Evolutionary conservation across 2,329 filamentous ascomycete genomes (phyloP).

Genomic region (Aureobasidium sp.): DNA sequence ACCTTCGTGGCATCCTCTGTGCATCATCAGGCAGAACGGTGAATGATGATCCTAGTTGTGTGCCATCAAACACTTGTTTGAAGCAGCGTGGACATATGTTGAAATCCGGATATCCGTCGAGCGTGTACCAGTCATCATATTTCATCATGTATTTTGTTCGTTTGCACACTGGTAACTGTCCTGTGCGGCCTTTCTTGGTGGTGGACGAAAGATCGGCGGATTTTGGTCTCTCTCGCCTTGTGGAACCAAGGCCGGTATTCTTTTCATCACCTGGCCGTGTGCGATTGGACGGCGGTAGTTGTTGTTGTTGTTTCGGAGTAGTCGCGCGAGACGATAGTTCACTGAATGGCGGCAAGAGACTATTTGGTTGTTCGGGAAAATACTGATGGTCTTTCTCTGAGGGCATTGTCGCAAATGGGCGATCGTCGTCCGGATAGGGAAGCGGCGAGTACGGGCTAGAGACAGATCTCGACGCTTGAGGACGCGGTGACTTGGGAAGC

Average conservation of each 20-base stretch:
- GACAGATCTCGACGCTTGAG: conserved; percentile 28
- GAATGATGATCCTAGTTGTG: conserved; percentile 62
- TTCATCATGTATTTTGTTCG: conserved; percentile 56
- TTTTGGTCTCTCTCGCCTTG: neutral
- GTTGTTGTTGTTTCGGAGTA: conserved; percentile 8
- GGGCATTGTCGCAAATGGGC: conserved; percentile 33
- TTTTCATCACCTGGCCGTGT: conserved; percentile 1
- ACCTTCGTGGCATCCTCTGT: conserved; percentile 44
- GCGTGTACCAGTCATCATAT: conserved; percentile 72
- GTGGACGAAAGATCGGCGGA: conserved; percentile 23
- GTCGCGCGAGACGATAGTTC: conserved; percentile 14
- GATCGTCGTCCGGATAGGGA: conserved; percentile 43
- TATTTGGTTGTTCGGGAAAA: conserved; percentile 19
- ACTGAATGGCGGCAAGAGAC: conserved; percentile 20
- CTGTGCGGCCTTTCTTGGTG: conserved; percentile 26
- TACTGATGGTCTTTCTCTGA: conserved; percentile 37
- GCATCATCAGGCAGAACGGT: conserved; percentile 50
- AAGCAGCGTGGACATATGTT: conserved; percentile 81
- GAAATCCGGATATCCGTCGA: conserved; percentile 63
- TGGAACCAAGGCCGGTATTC: neutral
- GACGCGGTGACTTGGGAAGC: conserved; percentile 15
- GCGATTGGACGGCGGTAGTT: too few relatives aligned
- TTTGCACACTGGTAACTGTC: conserved; percentile 58
- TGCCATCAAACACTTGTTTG: conserved; percentile 58
- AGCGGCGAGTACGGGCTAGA: conserved; percentile 28